These are phyloP conservation scores for Uncinocarpus reesii DNA, from an alignment of 2,329 filamentous ascomycete genomes.

Conservation along the genomic window DNA sequence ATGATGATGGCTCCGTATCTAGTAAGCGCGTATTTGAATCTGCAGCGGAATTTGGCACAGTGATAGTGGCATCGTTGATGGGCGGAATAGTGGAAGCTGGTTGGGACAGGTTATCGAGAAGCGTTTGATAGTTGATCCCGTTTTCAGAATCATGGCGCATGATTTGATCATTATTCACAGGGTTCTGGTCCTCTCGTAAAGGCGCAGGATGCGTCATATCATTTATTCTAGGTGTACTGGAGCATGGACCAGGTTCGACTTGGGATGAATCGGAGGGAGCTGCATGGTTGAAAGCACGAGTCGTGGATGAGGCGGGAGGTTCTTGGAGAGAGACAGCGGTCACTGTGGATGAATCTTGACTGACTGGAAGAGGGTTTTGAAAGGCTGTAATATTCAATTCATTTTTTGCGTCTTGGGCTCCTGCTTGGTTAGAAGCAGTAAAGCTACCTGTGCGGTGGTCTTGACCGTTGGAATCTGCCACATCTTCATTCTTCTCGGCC, in stretches of 20 bases:
- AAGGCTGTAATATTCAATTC: slow-evolving; percentile 22
- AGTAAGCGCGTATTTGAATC: slow-evolving; percentile 23
- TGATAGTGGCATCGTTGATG: slow-evolving; percentile 20
- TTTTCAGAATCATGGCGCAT: slow-evolving; percentile 22
- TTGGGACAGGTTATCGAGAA: slow-evolving; percentile 40
- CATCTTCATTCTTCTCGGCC: slow-evolving; percentile 9
- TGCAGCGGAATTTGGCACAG: slow-evolving; percentile 20
- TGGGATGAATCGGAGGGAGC: neutral
- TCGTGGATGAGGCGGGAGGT: slow-evolving; percentile 1
- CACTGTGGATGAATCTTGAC: slow-evolving; percentile 17
- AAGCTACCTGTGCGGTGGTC: slow-evolving; percentile 27
- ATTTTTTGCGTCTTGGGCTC: slow-evolving; percentile 22
- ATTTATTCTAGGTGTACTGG: neutral
- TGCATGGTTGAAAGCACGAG: slow-evolving; percentile 1
- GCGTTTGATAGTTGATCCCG: slow-evolving; percentile 40
- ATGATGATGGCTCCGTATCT: slow-evolving; percentile 6
- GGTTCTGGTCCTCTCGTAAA: slow-evolving; percentile 14
- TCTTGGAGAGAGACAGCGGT: slow-evolving; percentile 17
- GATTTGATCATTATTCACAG: slow-evolving; percentile 19
- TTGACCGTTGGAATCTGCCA: slow-evolving; percentile 7
- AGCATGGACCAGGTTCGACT: neutral
- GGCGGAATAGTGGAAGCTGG: slow-evolving; percentile 24
- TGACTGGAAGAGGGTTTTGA: slow-evolving; percentile 18
- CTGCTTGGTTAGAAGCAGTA: slow-evolving; percentile 21
- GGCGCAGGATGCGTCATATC: neutral